These are phyloP conservation scores for Tephrocybe sp. DNA, from an alignment of 768 basidiomycete genomes.

Conservation along the genomic window DNA sequence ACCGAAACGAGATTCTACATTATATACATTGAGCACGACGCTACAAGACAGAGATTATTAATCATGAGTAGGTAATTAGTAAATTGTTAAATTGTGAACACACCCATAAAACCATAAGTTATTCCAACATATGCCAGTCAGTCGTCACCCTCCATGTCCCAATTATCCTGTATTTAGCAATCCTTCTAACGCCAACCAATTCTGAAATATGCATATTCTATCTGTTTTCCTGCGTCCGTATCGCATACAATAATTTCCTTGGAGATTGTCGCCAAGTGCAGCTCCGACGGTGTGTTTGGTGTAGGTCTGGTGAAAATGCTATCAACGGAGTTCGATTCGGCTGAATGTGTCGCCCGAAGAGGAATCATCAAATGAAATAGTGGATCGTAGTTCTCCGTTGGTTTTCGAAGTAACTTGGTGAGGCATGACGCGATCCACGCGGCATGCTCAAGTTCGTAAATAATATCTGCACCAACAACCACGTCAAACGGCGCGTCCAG, in stretches of 20 bases:
- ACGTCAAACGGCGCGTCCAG: conserved; percentile 56
- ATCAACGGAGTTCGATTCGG: conserved; percentile 61
- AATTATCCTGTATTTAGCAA: background rate
- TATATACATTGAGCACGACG: too few relatives aligned
- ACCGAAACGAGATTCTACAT: too few relatives aligned
- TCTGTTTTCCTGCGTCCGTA: conserved; percentile 44
- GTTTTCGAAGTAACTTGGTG: conserved; percentile 40
- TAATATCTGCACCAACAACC: conserved; percentile 77
- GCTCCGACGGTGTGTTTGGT: background rate
- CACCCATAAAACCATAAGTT: too few relatives aligned
- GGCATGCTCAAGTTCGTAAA: conserved; percentile 74
- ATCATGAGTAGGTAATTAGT: too few relatives aligned
- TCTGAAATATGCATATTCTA: conserved; percentile 68
- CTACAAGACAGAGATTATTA: too few relatives aligned
- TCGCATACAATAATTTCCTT: conserved; percentile 59
- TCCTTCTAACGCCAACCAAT: conserved; percentile 58
- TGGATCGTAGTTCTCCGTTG: conserved; percentile 16
- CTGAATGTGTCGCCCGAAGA: conserved; percentile 58
- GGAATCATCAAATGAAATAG: conserved; percentile 79
- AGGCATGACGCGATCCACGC: conserved; percentile 68
- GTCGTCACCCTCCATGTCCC: background rate
- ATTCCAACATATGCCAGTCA: too few relatives aligned
- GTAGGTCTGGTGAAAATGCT: conserved; percentile 39
- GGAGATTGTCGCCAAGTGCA: conserved; percentile 45
- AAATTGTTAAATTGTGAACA: too few relatives aligned